These are phyloP conservation scores for Amesomyces nigricolor DNA, from an alignment of 2,329 filamentous ascomycete genomes.

Conservation along the genomic window DNA sequence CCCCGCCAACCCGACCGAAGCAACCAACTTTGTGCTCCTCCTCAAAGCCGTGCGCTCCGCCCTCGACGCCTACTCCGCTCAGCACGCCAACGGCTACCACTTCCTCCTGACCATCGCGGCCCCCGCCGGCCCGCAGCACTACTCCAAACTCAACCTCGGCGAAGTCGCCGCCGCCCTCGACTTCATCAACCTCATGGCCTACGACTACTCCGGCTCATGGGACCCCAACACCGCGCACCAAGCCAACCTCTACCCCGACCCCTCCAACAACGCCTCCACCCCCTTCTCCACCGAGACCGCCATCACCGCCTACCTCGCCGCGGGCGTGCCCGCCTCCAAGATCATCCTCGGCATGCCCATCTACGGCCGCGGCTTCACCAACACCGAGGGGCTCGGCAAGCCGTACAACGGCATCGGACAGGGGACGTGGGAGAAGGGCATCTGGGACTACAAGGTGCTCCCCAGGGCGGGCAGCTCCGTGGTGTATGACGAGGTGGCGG, in stretches of 20 bases:
- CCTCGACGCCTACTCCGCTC: constrained; percentile 44
- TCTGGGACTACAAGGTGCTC: constrained; percentile 78
- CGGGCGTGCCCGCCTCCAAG: constrained; percentile 58
- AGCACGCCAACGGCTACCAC: constrained; percentile 41
- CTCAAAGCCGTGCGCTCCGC: constrained; percentile 41
- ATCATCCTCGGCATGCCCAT: constrained; percentile 75
- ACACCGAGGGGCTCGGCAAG: constrained; percentile 60
- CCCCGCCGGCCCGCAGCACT: constrained; percentile 45
- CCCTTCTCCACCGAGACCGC: constrained; percentile 65
- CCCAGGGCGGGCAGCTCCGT: constrained; percentile 57
- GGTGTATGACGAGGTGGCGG: constrained; percentile 49
- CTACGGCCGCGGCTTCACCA: constrained; percentile 67
- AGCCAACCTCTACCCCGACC: constrained; percentile 58
- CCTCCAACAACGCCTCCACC: constrained; percentile 47
- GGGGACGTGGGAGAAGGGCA: constrained; percentile 66
- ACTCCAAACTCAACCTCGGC: constrained; percentile 41
- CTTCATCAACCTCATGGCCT: constrained; percentile 62
- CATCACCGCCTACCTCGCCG: constrained; percentile 57
- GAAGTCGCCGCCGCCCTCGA: constrained; percentile 46
- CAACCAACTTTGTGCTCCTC: constrained; percentile 41
- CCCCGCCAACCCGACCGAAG: constrained; percentile 36
- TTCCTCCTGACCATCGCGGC: constrained; percentile 51
- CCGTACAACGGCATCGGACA: constrained; percentile 57
- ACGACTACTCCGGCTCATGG: constrained; percentile 70
- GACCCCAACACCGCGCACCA: constrained; percentile 58